Percentiles rank a stretch among this genome's conserved stretches.
Evolutionary conservation across 345 rosid genomes (phyloP).

Genomic region (Barbarea vulgaris): DNA sequence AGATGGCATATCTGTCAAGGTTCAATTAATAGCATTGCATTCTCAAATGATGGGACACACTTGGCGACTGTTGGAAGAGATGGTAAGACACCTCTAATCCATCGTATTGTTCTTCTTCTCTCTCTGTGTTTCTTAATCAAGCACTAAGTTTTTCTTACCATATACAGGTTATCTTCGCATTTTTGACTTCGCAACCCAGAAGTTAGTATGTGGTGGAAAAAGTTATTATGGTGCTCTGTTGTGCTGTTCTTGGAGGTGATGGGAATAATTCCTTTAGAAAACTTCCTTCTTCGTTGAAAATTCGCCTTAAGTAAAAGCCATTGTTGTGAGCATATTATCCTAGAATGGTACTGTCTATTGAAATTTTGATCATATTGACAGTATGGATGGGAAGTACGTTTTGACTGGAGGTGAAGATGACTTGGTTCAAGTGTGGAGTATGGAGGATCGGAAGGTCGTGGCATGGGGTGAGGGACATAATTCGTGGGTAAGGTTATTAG

Average conservation of each 20-base stretch:
- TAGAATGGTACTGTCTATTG: background rate
- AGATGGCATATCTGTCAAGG: slow-evolving; percentile 99
- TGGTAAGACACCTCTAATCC: slow-evolving; percentile 50
- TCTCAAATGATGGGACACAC: slow-evolving; percentile 82
- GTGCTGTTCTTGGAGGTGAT: slow-evolving; percentile 50
- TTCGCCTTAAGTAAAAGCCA: background rate
- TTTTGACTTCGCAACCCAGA: slow-evolving; percentile 66
- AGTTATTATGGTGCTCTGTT: slow-evolving; percentile 46
- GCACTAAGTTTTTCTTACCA: slow-evolving; percentile 15
- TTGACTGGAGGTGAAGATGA: slow-evolving; percentile 99
- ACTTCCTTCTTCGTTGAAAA: slow-evolving; percentile 56
- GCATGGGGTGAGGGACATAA: slow-evolving; percentile 99
- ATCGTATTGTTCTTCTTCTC: background rate
- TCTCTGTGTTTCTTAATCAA: slow-evolving; percentile 1
- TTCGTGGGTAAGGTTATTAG: slow-evolving; percentile 80
- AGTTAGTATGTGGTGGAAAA: slow-evolving; percentile 44
- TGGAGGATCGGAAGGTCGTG: slow-evolving; percentile 98
- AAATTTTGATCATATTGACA: slow-evolving; percentile 46
- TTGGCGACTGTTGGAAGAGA: slow-evolving; percentile 99
- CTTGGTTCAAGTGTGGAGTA: slow-evolving; percentile 98
- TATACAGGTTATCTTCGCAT: slow-evolving; percentile 86
- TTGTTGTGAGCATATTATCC: background rate
- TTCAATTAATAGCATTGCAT: slow-evolving; percentile 83
- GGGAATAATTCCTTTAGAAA: slow-evolving; percentile 28
- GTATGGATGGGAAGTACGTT: slow-evolving; percentile 94